Percentiles rank a stretch among this genome's conserved stretches.
phyloP scores from a whole-genome alignment of 768 basidiomycete species.

The Phlegmacium glaucopus region DNA sequence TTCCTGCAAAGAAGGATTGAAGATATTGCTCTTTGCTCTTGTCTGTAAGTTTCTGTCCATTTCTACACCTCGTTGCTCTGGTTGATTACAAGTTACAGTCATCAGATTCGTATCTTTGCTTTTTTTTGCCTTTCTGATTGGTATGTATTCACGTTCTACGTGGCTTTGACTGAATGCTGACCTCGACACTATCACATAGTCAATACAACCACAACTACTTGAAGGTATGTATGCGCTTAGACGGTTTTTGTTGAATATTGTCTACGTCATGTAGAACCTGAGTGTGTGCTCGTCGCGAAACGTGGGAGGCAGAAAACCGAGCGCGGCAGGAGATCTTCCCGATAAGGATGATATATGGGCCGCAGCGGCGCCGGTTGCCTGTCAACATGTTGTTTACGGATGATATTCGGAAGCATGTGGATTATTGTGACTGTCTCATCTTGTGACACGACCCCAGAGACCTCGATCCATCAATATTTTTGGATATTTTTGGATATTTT shows the following conservation, averaged over 20 bases:
- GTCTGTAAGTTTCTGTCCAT: constrained; percentile 7
- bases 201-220: background rate
- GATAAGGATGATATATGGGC: constrained; percentile 21
- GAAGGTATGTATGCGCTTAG: constrained; percentile 6
- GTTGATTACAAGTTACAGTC: too few species aligned
- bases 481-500: constrained; percentile 24
- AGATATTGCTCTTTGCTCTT: constrained; percentile 16
- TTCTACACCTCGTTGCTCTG: too few species aligned
- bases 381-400: background rate
- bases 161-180: constrained; percentile 2
- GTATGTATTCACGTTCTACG: constrained; percentile 11
- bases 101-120: background rate
- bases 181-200: background rate
- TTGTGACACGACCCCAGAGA: constrained; percentile 15
- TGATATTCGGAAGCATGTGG: background rate
- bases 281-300: constrained; percentile 33
- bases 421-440: constrained; percentile 2
- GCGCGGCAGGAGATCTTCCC: constrained; percentile 21
- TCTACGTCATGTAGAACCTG: constrained; percentile 22
- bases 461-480: constrained; percentile 22
- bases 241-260: background rate
- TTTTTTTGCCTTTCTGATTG: constrained; percentile 3
- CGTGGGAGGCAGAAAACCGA: constrained; percentile 33
- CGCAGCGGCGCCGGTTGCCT: constrained; percentile 26
- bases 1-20: constrained; percentile 13